These are phyloP conservation scores for Emmonsiellopsis sp. DNA, from an alignment of 2,329 filamentous ascomycete species.

Conservation along the genomic window DNA sequence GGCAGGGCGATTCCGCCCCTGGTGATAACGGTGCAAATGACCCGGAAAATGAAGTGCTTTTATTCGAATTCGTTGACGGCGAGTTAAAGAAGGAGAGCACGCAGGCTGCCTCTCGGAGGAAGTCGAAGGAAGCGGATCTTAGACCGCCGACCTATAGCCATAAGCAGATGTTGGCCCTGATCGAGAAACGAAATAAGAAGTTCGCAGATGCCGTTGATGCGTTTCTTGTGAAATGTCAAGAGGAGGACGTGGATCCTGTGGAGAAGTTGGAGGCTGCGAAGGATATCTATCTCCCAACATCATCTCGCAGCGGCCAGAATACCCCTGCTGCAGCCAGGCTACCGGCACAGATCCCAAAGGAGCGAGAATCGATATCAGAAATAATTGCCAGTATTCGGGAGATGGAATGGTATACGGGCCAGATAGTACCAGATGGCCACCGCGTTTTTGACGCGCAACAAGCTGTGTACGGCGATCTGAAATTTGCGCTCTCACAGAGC, in stretches of 20 bases:
- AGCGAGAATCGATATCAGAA: slow-evolving; percentile 70
- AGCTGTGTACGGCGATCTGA: slow-evolving; percentile 70
- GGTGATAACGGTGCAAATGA: slow-evolving; percentile 28
- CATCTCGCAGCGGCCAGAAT: slow-evolving; percentile 33
- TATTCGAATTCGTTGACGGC: slow-evolving; percentile 88
- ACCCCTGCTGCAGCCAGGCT: slow-evolving; percentile 41
- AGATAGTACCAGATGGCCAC: slow-evolving; percentile 90
- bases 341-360: slow-evolving; percentile 65
- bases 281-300: slow-evolving; percentile 54
- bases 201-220: slow-evolving; percentile 67
- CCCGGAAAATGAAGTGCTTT: slow-evolving; percentile 57
- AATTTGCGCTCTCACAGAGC: slow-evolving; percentile 79
- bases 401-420: slow-evolving; percentile 78
- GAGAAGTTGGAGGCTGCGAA: slow-evolving; percentile 52
- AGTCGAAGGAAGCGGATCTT: slow-evolving; percentile 65
- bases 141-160: slow-evolving; percentile 91
- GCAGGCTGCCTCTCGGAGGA: slow-evolving; percentile 60
- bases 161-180: slow-evolving; percentile 80
- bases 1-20: slow-evolving; percentile 12
- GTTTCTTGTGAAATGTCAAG: slow-evolving; percentile 67
- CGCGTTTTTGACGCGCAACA: slow-evolving; percentile 81
- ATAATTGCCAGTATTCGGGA: slow-evolving; percentile 78
- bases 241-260: slow-evolving; percentile 58
- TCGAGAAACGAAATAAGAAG: slow-evolving; percentile 80
- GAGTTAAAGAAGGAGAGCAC: slow-evolving; percentile 75